Evolutionary conservation across 2,329 filamentous ascomycete species (phyloP).

Genomic region (Fusarium staphyleae): DNA sequence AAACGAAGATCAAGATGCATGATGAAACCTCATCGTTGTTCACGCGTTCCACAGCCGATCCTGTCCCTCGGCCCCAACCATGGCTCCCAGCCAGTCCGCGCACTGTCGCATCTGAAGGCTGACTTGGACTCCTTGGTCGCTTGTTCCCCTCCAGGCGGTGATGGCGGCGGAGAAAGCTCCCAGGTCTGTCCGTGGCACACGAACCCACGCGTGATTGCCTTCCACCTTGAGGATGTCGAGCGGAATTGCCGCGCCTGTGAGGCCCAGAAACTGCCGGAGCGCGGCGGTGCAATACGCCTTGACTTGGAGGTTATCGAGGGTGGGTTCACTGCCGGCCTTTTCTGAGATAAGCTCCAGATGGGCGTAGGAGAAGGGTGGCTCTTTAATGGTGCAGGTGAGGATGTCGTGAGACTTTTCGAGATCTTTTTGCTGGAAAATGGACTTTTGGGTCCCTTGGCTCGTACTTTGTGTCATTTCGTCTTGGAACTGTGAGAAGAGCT

Average conservation of each 20-base stretch:
- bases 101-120: conserved; percentile 63
- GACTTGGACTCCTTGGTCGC: conserved; percentile 52
- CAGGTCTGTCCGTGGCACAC: conserved; percentile 68
- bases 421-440: conserved; percentile 42
- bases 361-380: conserved; percentile 63
- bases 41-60: conserved; percentile 56
- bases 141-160: conserved; percentile 67
- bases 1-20: conserved; percentile 29
- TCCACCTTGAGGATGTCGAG: conserved; percentile 73
- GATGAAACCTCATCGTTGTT: conserved; percentile 26
- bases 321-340: conserved; percentile 23
- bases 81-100: conserved; percentile 69
- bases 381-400: conserved; percentile 58
- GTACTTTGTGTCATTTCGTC: conserved; percentile 35
- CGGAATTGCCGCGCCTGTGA: conserved; percentile 70
- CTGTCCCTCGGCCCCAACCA: conserved; percentile 59
- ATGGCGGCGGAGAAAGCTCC: conserved; percentile 68
- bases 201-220: conserved; percentile 65
- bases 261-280: conserved; percentile 72
- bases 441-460: conserved; percentile 32
- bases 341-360: conserved; percentile 58
- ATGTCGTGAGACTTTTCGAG: conserved; percentile 57
- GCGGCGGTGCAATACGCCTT: conserved; percentile 69
- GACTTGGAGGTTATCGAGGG: conserved; percentile 67
- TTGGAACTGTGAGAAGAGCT: background rate